These are phyloP conservation scores for Gossypium davidsonii DNA, from an alignment of 441 rosid species.

Conservation along the genomic window DNA sequence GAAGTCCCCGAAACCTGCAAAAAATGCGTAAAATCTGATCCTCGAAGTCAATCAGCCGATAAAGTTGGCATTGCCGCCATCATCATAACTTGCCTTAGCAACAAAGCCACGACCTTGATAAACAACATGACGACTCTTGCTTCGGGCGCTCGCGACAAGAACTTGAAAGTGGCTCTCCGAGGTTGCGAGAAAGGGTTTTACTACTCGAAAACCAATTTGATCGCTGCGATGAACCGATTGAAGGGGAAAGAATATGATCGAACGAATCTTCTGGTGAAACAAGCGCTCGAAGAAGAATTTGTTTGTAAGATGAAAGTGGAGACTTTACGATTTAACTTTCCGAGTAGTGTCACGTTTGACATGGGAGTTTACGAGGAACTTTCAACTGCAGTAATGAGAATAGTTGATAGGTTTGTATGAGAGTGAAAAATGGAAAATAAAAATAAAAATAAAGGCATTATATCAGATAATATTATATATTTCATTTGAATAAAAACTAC, in stretches of 20 bases:
- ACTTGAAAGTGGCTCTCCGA: not conserved
- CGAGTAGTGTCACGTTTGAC: not conserved
- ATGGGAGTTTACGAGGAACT: constrained; percentile 23
- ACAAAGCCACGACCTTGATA: not conserved
- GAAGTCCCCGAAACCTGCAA: constrained; percentile 9
- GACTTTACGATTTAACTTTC: not conserved
- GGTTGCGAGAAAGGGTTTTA: not conserved
- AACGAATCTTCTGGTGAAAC: not conserved
- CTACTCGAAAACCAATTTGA: not conserved
- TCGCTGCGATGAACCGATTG: not conserved
- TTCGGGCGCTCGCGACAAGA: not conserved
- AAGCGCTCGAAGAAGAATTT: not conserved
- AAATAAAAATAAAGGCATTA: too few relatives aligned
- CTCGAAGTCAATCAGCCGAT: not conserved
- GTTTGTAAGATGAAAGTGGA: not conserved
- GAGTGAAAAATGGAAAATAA: too few relatives aligned
- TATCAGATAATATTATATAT: too few relatives aligned
- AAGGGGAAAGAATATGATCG: constrained; percentile 7
- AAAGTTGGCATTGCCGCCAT: constrained; percentile 8
- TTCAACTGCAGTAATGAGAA: constrained; percentile 17
- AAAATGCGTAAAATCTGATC: constrained; percentile 21
- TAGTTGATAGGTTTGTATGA: constrained; percentile 19
- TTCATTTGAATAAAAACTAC: too few relatives aligned
- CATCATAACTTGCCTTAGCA: constrained; percentile 11
- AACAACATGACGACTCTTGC: constrained; percentile 11